Conservation (phyloP, 2,329 filamentous ascomycete genomes). For the Clonostachys rosea region DNA sequence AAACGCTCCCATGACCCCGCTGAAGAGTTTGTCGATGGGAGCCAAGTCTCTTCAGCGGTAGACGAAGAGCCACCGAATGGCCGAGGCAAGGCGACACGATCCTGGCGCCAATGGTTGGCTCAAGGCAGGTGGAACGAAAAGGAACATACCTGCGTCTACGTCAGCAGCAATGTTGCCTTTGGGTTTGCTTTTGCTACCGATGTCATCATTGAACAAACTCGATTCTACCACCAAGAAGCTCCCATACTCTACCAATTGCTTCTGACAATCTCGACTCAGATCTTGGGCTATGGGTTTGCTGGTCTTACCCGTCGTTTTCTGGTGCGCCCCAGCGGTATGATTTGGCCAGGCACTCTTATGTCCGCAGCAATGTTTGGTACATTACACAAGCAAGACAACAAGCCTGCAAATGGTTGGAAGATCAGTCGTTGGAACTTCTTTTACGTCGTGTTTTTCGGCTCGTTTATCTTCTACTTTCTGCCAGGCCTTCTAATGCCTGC, state of each 20-base stretch:
- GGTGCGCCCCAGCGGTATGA: conserved; percentile 82
- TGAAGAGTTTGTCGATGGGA: conserved; percentile 46
- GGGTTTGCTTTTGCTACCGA: conserved; percentile 87
- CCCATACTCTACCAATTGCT: conserved; percentile 75
- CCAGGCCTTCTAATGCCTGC: conserved; percentile 80
- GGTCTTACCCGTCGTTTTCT: conserved; percentile 77
- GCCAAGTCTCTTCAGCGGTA: conserved; percentile 6
- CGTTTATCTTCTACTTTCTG: conserved; percentile 80
- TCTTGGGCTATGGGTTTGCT: conserved; percentile 81
- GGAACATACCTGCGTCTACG: conserved; percentile 84
- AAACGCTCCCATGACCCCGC: conserved; percentile 55
- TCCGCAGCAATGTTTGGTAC: conserved; percentile 87
- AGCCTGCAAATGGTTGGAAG: conserved; percentile 74
- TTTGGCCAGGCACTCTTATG: conserved; percentile 86
- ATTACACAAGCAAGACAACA: conserved; percentile 80
- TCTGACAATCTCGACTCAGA: conserved; percentile 80
- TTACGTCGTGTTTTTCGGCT: conserved; percentile 63
- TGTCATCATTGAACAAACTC: conserved; percentile 84
- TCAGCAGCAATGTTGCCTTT: conserved; percentile 86
- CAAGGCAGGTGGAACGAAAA: conserved; percentile 86
- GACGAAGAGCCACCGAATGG: conserved; percentile 1
- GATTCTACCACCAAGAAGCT: conserved; percentile 81
- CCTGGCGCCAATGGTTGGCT: conserved; percentile 67
- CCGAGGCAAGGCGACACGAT: conserved; percentile 17
- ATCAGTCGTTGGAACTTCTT: conserved; percentile 85